Evolutionary conservation across 2,329 filamentous ascomycete genomes (phyloP).

Genomic region (Pezicula neosporulosa): DNA sequence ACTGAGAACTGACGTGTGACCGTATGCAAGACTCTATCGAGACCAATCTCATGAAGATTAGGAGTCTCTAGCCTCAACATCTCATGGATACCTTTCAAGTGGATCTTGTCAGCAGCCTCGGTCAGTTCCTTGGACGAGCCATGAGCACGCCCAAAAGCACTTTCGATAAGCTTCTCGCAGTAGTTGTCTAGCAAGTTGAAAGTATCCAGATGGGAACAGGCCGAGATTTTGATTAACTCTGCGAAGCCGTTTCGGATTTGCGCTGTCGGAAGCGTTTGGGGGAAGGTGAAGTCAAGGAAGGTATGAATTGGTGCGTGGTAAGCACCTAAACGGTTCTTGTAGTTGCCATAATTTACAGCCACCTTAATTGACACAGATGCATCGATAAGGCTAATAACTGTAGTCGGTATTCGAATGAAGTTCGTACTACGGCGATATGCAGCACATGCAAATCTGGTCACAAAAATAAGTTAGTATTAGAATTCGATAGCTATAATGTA

Average conservation of each 20-base stretch:
- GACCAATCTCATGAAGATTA: slow-evolving; percentile 69
- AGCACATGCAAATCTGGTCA: slow-evolving; percentile 61
- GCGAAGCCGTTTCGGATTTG: slow-evolving; percentile 73
- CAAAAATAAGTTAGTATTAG: slow-evolving; percentile 17
- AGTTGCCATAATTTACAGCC: slow-evolving; percentile 73
- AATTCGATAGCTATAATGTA: no score
- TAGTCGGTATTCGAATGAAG: slow-evolving; percentile 71
- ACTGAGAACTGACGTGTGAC: slow-evolving; percentile 53
- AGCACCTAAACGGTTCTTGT: slow-evolving; percentile 71
- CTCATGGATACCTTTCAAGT: slow-evolving; percentile 65
- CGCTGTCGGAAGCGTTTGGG: slow-evolving; percentile 61
- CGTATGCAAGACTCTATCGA: slow-evolving; percentile 70
- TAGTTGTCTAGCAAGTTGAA: slow-evolving; percentile 67
- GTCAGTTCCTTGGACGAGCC: slow-evolving; percentile 51
- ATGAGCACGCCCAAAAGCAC: slow-evolving; percentile 60
- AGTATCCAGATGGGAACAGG: slow-evolving; percentile 63
- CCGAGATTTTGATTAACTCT: slow-evolving; percentile 73
- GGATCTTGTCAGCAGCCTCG: slow-evolving; percentile 64
- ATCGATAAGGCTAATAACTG: slow-evolving; percentile 72
- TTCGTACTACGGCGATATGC: slow-evolving; percentile 70
- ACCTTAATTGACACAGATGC: slow-evolving; percentile 75
- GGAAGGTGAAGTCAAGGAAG: slow-evolving; percentile 70
- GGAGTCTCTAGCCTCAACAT: slow-evolving; percentile 73
- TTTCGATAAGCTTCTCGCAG: slow-evolving; percentile 64
- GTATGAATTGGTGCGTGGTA: slow-evolving; percentile 71